Evolutionary conservation across 2,329 filamentous ascomycete species (phyloP), one percentile per base, ranked within the genome.

Genomic region (Phialophora chinensis): DNA sequence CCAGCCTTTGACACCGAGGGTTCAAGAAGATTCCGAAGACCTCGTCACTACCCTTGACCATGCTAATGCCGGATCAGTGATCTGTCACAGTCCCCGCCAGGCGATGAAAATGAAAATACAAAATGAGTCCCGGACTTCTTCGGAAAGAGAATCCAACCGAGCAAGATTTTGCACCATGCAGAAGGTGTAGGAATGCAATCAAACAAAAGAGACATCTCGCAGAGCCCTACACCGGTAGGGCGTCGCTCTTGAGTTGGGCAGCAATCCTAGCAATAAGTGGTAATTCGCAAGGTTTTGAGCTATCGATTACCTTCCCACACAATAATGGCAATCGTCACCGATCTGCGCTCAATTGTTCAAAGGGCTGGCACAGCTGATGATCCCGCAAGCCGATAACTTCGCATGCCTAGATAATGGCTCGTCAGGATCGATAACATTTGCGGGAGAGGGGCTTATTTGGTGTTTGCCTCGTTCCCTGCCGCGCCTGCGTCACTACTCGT

Each of bases 171-270:
- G 12, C 31, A 57, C 8, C 23, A 58, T 17, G 10, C 17, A 47
- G 38, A 11, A 31, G 27, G 56, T 59, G 56, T 25, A 59, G 25
- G 27, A 29, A 59, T 10, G 38, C 38, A 59, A 59, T 59, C 56
- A 47, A 59, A 49, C 33, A 20, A n/a, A 27, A n/a, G 17, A 20
- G 17, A 11, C 20, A 20, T 49, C 17, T 49, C 11, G 44, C 44
- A 49, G 44, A 49, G 17, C 10, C 10, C 8, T 35, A 35, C 33
- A 35, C 11, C 33, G 33, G 10, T 35, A 2, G 12, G 33, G 33
- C 10, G 2, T 35, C 33, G 10, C 33, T 35, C 33, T 12, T 35
- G 11, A 35, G 33, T 35, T 35, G 10, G 10, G 10, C 10, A 35
- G 33, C 33, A 11, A 35, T 35, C 33, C 33, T 35, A 35, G 33